Percentiles rank a stretch among this genome's conserved stretches.
Conservation (phyloP, 2,329 filamentous ascomycete species). For the Fusarium xyrophilum region DNA sequence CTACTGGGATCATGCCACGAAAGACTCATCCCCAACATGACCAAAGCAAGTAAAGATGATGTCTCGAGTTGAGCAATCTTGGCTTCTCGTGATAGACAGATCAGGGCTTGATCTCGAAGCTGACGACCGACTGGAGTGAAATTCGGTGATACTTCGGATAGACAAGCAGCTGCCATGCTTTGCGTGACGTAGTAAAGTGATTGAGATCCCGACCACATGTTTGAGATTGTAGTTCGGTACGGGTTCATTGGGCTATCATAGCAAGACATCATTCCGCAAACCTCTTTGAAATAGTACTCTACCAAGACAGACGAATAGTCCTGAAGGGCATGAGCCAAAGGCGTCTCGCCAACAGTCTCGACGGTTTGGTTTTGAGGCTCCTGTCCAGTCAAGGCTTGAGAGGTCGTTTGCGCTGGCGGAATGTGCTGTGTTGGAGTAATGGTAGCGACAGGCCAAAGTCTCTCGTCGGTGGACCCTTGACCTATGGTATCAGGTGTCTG, state of each 20-base stretch:
- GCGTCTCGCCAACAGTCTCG: conserved; percentile 10
- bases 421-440: neutral
- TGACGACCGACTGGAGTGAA: conserved; percentile 58
- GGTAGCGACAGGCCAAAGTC: conserved; percentile 12
- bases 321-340: conserved; percentile 29
- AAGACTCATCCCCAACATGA: conserved; percentile 65
- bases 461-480: conserved; percentile 21
- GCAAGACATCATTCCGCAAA: conserved; percentile 67
- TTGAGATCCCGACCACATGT: conserved; percentile 63
- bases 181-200: conserved; percentile 68
- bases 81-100: conserved; percentile 57
- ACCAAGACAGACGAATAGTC: conserved; percentile 62
- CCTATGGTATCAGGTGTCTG: conserved; percentile 7
- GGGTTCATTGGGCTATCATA: conserved; percentile 69
- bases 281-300: conserved; percentile 69
- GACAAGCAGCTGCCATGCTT: conserved; percentile 68
- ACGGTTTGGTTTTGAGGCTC: neutral
- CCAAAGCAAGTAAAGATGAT: conserved; percentile 62
- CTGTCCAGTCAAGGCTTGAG: neutral
- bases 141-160: conserved; percentile 57
- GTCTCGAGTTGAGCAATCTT: conserved; percentile 57
- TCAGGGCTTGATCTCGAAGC: conserved; percentile 57
- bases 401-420: neutral
- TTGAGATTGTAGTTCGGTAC: conserved; percentile 64
- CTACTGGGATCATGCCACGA: conserved; percentile 65